phyloP scores from a whole-genome alignment of 2,329 filamentous ascomycete species.

The Aspergillus transmontanensis region DNA sequence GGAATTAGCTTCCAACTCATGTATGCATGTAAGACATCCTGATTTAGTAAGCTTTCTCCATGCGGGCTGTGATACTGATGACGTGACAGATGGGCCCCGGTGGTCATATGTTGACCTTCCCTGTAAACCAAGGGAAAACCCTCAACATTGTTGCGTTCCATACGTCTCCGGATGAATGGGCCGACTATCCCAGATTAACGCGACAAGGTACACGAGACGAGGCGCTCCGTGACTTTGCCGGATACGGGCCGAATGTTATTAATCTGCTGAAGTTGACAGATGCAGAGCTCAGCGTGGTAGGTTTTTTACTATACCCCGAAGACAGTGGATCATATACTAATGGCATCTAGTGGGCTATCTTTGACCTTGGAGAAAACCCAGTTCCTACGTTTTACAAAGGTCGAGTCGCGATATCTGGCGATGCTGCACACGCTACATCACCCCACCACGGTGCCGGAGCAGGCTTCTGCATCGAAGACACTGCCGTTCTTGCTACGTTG shows the following conservation, averaged over 20 bases:
- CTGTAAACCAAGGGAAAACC: conserved; percentile 49
- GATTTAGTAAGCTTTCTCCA: background rate
- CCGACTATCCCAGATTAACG: conserved; percentile 24
- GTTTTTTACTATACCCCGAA: background rate
- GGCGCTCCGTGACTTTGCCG: conserved; percentile 24
- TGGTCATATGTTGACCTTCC: conserved; percentile 53
- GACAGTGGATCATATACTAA: background rate
- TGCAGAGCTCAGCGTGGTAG: conserved; percentile 29
- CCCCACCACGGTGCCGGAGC: conserved; percentile 47
- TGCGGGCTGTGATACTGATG: background rate
- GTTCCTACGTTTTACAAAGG: conserved; percentile 40
- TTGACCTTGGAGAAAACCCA: conserved; percentile 42
- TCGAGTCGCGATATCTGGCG: conserved; percentile 39
- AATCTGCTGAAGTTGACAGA: conserved; percentile 32
- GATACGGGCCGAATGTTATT: conserved; percentile 25
- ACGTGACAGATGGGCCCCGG: conserved; percentile 39
- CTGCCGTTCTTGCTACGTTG: conserved; percentile 30
- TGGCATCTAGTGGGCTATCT: conserved; percentile 41
- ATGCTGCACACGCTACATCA: conserved; percentile 46
- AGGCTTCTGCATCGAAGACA: conserved; percentile 38
- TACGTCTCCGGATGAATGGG: conserved; percentile 29
- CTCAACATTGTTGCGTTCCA: conserved; percentile 52
- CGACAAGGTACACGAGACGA: conserved; percentile 25
- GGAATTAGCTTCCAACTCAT: conserved; percentile 40
- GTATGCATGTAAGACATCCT: conserved; percentile 32